Evolutionary conservation across 2,329 filamentous ascomycete species (phyloP).

Genomic region (Dactylellina leptospora): DNA sequence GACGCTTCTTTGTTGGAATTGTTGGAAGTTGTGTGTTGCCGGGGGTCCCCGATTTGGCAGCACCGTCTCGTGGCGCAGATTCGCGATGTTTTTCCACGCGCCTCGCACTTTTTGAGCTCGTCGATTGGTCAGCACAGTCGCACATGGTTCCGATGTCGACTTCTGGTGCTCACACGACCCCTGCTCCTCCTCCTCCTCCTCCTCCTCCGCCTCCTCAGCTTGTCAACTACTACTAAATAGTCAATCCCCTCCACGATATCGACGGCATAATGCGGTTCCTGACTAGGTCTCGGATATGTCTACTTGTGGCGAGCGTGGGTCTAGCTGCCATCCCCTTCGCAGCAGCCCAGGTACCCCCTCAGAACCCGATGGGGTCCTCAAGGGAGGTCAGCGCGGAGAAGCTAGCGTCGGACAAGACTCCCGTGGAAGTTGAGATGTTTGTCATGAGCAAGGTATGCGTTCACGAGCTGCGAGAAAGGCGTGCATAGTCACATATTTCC

Average conservation of each 20-base stretch:
- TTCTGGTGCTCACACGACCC: constrained; percentile 30
- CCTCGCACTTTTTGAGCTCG: constrained; percentile 1
- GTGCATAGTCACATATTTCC: constrained; percentile 39
- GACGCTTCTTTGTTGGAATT: background rate
- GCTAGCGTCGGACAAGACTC: constrained; percentile 13
- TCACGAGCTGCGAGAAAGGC: background rate
- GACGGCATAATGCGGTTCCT: constrained; percentile 19
- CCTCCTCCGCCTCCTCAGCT: background rate
- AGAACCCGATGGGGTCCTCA: background rate
- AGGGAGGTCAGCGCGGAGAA: background rate
- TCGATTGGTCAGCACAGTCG: too few species aligned
- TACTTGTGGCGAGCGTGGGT: constrained; percentile 10
- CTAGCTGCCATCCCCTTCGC: constrained; percentile 11
- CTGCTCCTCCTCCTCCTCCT: background rate
- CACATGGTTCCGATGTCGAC: constrained; percentile 5
- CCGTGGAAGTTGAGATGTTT: constrained; percentile 48
- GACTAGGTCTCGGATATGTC: constrained; percentile 5
- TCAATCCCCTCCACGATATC: background rate
- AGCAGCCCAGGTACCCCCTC: background rate
- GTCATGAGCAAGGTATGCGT: constrained; percentile 46
- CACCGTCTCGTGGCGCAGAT: background rate
- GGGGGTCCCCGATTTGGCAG: too few species aligned
- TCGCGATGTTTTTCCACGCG: constrained; percentile 17
- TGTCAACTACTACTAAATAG: background rate
- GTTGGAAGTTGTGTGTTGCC: background rate